phyloP scores from a whole-genome alignment of 345 rosid species.

The Gossypium herbaceum region DNA sequence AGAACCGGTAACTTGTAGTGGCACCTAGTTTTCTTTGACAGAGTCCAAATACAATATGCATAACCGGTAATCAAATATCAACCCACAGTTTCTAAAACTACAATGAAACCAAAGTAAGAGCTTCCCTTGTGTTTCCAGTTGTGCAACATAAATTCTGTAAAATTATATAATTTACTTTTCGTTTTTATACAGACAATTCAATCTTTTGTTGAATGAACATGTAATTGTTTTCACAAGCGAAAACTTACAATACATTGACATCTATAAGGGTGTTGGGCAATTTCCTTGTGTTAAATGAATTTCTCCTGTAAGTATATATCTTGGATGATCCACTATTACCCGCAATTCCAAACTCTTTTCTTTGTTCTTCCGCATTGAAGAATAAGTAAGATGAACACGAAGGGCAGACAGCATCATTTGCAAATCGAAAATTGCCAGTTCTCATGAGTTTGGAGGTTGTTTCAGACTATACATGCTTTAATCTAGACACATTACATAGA shows the following conservation, averaged over 20 bases:
- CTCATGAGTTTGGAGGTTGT: slow-evolving; percentile 30
- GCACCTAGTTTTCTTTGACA: slow-evolving; percentile 58
- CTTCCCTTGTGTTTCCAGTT: slow-evolving; percentile 65
- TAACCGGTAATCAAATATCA: not conserved
- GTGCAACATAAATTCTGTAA: slow-evolving; percentile 60
- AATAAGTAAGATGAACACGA: slow-evolving; percentile 34
- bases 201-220: slow-evolving; percentile 15
- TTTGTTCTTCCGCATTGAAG: slow-evolving; percentile 41
- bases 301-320: slow-evolving; percentile 37
- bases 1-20: slow-evolving; percentile 63
- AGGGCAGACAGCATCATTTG: slow-evolving; percentile 30
- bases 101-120: slow-evolving; percentile 28
- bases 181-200: not conserved
- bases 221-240: slow-evolving; percentile 2
- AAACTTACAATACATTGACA: slow-evolving; percentile 63
- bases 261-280: slow-evolving; percentile 74
- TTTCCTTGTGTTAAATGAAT: slow-evolving; percentile 34
- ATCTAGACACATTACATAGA: no score
- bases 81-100: not conserved
- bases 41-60: slow-evolving; percentile 24
- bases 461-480: slow-evolving; percentile 35
- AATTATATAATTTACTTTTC: slow-evolving; percentile 2
- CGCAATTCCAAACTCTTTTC: slow-evolving; percentile 27
- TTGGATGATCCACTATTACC: slow-evolving; percentile 24
- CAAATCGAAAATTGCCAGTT: slow-evolving; percentile 25